These are phyloP conservation scores for Dalbergia oliveri DNA, from an alignment of 306 rosid genomes.

Conservation along the genomic window DNA sequence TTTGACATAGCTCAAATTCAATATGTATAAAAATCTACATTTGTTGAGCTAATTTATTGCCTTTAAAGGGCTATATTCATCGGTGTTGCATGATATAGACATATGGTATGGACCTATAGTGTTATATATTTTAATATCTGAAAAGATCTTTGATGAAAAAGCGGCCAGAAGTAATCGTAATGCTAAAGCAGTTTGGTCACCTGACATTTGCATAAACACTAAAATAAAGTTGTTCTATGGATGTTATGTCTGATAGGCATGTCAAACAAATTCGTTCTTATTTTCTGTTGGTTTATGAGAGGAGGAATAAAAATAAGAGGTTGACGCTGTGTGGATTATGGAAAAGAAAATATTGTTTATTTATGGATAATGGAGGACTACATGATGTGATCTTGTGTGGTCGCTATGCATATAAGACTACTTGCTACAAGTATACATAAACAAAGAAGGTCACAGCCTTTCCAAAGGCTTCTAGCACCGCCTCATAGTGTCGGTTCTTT, in stretches of 20 bases:
- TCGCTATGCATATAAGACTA: too few relatives aligned
- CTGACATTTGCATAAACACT: constrained; percentile 54
- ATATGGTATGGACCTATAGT: constrained; percentile 54
- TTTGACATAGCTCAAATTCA: not conserved
- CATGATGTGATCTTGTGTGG: too few relatives aligned
- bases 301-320: too few relatives aligned
- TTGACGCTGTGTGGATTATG: too few relatives aligned
- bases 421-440: too few relatives aligned
- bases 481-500: too few relatives aligned
- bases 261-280: constrained; percentile 41
- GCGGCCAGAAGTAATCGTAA: constrained; percentile 82
- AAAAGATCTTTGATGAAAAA: constrained; percentile 83
- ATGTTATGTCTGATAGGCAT: not conserved
- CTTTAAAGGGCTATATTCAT: not conserved
- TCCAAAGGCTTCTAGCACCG: too few relatives aligned
- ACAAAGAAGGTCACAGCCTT: too few relatives aligned
- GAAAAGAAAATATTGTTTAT: constrained; percentile 40
- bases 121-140: constrained; percentile 75
- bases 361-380: too few relatives aligned
- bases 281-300: constrained; percentile 40
- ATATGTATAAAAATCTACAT: not conserved
- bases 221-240: not conserved
- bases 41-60: constrained; percentile 1
- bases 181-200: constrained; percentile 93
- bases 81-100: constrained; percentile 2